A percentile compares a stretch with the other conserved stretches of the same genome.
phyloP scores from a whole-genome alignment of 106 monocot species.

The Dendrobium chrysotoxum region DNA sequence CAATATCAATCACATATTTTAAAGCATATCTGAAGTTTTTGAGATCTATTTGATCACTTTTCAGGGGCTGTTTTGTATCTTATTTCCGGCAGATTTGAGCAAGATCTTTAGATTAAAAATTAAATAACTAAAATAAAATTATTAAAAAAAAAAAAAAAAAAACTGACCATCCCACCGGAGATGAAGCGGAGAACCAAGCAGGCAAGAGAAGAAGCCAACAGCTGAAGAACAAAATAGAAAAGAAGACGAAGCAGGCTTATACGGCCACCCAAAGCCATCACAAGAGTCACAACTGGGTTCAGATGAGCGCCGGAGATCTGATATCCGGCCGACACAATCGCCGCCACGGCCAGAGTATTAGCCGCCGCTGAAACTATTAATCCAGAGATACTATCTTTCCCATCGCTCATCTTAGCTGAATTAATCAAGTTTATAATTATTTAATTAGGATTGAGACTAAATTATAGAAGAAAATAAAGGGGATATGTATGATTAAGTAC shows the following conservation, averaged over 20 bases:
- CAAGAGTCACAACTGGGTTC: constrained; percentile 73
- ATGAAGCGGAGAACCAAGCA: constrained; percentile 66
- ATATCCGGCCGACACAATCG: constrained; percentile 56
- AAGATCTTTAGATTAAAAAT: too few relatives aligned
- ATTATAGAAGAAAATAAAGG: too few relatives aligned
- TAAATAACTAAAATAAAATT: too few relatives aligned
- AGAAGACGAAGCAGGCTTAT: constrained; percentile 49
- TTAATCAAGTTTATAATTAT: too few relatives aligned
- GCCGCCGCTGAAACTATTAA: constrained; percentile 56
- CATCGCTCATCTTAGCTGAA: constrained; percentile 35
- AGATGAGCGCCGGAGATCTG: constrained; percentile 76
- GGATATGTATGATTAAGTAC: constrained; percentile 3
- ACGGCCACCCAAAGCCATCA: constrained; percentile 55
- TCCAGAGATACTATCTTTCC: constrained; percentile 32
- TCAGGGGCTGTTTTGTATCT: too few relatives aligned
- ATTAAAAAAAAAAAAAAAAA: too few relatives aligned
- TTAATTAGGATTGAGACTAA: too few relatives aligned
- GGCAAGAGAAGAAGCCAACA: constrained; percentile 52
- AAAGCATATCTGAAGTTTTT: too few relatives aligned
- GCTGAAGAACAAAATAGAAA: constrained; percentile 54
- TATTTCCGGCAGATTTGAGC: too few relatives aligned
- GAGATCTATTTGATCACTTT: too few relatives aligned
- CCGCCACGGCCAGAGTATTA: constrained; percentile 53
- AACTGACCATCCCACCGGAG: constrained; percentile 53
- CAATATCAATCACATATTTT: too few relatives aligned